Percentiles rank a stretch among this genome's conserved stretches.
These are phyloP conservation scores for Filobasidium uniguttulatum DNA, from an alignment of 1,284 basidiomycete genomes.

Conservation along the genomic window DNA sequence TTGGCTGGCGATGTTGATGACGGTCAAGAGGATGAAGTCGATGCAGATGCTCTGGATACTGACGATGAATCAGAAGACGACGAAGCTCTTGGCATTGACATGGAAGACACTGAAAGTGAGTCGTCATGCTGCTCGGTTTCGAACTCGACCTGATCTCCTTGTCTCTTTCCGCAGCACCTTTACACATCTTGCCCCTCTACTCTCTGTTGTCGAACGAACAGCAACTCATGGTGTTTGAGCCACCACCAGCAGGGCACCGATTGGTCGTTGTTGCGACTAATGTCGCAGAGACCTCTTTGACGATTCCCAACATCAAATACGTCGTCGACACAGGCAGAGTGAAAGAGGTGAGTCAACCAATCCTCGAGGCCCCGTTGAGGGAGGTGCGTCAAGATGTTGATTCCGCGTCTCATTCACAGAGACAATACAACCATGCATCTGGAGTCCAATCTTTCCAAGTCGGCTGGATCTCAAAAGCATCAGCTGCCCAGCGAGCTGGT, in stretches of 20 bases:
- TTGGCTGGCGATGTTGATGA: conserved; percentile 41
- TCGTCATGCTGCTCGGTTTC: conserved; percentile 3
- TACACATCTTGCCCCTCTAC: conserved; percentile 61
- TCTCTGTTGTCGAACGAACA: conserved; percentile 57
- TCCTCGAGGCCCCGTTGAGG: neutral
- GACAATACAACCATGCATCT: conserved; percentile 47
- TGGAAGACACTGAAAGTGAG: conserved; percentile 36
- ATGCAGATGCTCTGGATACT: conserved; percentile 37
- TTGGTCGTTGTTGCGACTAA: conserved; percentile 64
- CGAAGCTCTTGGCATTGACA: conserved; percentile 30
- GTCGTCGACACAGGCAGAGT: conserved; percentile 63
- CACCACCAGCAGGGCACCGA: conserved; percentile 49
- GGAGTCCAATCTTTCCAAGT: conserved; percentile 61
- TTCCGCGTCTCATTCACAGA: conserved; percentile 21
- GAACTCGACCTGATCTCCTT: neutral
- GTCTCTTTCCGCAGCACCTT: conserved; percentile 40
- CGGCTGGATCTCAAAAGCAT: conserved; percentile 62
- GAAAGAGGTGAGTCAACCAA: conserved; percentile 52
- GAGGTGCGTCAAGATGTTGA: neutral
- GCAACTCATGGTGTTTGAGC: conserved; percentile 59
- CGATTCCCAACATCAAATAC: conserved; percentile 62
- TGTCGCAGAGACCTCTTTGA: conserved; percentile 65
- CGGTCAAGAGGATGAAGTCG: conserved; percentile 29
- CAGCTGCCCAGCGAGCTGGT: conserved; percentile 56
- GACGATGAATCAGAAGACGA: conserved; percentile 37